Evolutionary conservation across 495 filamentous ascomycete species (phyloP).

Genomic region (Hamigera avellanea): DNA sequence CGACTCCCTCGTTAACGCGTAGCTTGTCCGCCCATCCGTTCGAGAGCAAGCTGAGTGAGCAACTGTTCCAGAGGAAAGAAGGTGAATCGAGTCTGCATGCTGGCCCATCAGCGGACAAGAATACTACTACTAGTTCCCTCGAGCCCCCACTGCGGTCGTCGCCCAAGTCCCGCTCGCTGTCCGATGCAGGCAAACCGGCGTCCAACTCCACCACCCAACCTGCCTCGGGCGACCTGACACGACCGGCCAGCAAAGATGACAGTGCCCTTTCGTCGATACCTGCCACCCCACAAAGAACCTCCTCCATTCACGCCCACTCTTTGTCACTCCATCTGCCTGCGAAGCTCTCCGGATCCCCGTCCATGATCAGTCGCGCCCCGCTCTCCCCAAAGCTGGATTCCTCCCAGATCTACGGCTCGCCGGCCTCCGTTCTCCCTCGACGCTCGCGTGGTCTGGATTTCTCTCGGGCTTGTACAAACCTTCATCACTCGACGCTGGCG

Average conservation of each 20-base stretch:
- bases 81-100: conserved; percentile 6
- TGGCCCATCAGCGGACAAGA: conserved; percentile 5
- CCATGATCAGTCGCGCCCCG: conserved; percentile 51
- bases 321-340: conserved; percentile 67
- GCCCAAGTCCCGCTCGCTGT: conserved; percentile 32
- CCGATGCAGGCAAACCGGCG: conserved; percentile 29
- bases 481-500: conserved; percentile 91
- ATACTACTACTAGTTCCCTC: conserved; percentile 5
- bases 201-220: conserved; percentile 11
- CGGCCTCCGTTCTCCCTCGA: conserved; percentile 72
- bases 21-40: conserved; percentile 16
- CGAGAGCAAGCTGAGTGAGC: conserved; percentile 32
- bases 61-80: conserved; percentile 19
- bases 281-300: conserved; percentile 52
- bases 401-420: conserved; percentile 71
- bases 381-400: conserved; percentile 79
- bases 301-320: conserved; percentile 44
- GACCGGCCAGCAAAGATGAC: conserved; percentile 63
- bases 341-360: conserved; percentile 39
- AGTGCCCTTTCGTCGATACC: conserved; percentile 50
- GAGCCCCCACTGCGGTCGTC: conserved; percentile 15
- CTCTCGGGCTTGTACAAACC: conserved; percentile 83
- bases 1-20: conserved; percentile 12
- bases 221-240: conserved; percentile 16
- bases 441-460: conserved; percentile 84